Base-by-base conservation (phyloP, 176 grass and related monocot species). In the Triticum dicoccoides region DNA sequence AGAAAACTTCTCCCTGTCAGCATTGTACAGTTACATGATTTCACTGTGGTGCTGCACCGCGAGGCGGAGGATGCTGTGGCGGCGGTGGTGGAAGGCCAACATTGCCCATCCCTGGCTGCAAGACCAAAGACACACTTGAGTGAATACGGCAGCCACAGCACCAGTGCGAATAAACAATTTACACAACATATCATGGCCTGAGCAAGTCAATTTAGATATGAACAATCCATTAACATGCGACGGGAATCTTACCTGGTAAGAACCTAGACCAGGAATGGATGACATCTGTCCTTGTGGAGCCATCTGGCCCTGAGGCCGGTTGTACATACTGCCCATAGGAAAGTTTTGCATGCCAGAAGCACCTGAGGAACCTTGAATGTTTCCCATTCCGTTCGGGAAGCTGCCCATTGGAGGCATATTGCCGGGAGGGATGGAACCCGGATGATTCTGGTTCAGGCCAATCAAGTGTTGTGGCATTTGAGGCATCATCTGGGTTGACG, bases 391-490 rank as follows among this genome's bases (percentile, higher is more conserved):
- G 82, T 91, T 96, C 32, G 83, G 77, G 82, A 98, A 98, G 42
- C 86, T 88, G 82, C 94, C 94, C 80, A 99, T 89, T 9, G 87
- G 83, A 85, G 97, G 90, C 44, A 93, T 88, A 86, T 89, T 92
- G 81, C 80, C 86, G 32, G 56, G 39, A 61, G 89, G 85, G 72
- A 65, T 67, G 23, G 90, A 44, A 23, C 92, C 92, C 5, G 87
- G 72, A 78, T 99, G 92, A 59, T 91, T 90, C 80, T 91, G 93
- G 86, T 94, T 98, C 81, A 92, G 61, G 30, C 90, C 87, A 81
- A 96, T 91, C 90, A 99, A 70, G 61, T 94, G 94, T 42, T 94
- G 97, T 18, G 90, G 88, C 93, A 98, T 89, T 89, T 91, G 89
- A 73, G 95, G 80, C 79, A 92, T 91, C 86, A 97, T 97, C 85